Percentiles rank a stretch among this genome's conserved stretches.
phyloP scores from a whole-genome alignment of 495 filamentous ascomycete species.

The Penicillium longicatenatum region DNA sequence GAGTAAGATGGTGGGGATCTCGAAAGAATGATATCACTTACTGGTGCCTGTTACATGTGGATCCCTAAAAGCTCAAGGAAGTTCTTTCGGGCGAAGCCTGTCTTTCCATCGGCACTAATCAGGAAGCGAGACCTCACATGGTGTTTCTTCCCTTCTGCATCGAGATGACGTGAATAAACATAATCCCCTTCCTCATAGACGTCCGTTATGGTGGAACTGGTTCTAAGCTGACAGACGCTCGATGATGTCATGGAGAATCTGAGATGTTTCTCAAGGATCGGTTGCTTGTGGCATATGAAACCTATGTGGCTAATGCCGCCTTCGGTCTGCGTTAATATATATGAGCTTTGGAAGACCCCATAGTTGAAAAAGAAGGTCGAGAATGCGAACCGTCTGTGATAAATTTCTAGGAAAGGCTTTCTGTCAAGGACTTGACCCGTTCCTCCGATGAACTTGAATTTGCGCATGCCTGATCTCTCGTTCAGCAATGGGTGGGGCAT shows the following conservation, averaged over 20 bases:
- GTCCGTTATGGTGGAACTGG: constrained; percentile 31
- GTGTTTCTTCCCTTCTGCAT: constrained; percentile 22
- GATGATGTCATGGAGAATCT: constrained; percentile 22
- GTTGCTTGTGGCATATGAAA: constrained; percentile 13
- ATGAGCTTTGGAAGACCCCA: neutral
- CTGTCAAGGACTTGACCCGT: constrained; percentile 8
- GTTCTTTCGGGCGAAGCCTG: constrained; percentile 49
- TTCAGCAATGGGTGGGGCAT: neutral
- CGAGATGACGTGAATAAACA: constrained; percentile 36
- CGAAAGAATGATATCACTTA: constrained; percentile 7
- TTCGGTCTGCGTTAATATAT: constrained; percentile 5
- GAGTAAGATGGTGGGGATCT: neutral
- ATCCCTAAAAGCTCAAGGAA: constrained; percentile 49
- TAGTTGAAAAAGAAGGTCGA: neutral
- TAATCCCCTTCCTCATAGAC: constrained; percentile 30
- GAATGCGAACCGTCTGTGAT: constrained; percentile 9
- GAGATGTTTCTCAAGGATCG: constrained; percentile 31
- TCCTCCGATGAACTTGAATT: constrained; percentile 32
- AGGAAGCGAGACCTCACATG: constrained; percentile 40
- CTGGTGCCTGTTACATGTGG: constrained; percentile 38
- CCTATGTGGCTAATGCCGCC: constrained; percentile 14
- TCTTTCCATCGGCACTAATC: constrained; percentile 55
- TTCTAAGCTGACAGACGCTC: constrained; percentile 34
- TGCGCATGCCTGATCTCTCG: constrained; percentile 23
- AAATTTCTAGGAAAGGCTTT: constrained; percentile 5